phyloP scores from a whole-genome alignment of 495 filamentous ascomycete species.

The Penicillium verhagenii region DNA sequence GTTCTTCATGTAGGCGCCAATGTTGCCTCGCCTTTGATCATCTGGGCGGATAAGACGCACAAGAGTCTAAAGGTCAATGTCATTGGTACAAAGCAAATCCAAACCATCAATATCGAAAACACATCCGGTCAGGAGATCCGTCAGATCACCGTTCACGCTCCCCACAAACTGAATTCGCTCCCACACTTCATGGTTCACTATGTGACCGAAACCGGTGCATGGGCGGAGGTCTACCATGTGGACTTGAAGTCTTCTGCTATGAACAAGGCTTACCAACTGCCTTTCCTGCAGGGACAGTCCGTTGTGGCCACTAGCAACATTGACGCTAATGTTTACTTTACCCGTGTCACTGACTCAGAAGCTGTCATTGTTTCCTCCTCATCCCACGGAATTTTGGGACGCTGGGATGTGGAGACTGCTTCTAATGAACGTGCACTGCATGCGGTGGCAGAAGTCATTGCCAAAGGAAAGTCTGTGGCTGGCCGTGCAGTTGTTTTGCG shows the following conservation, averaged over 20 bases:
- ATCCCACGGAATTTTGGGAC: constrained; percentile 70
- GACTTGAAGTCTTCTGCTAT: constrained; percentile 64
- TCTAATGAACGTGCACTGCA: constrained; percentile 51
- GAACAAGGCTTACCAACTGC: constrained; percentile 72
- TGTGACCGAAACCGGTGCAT: constrained; percentile 65
- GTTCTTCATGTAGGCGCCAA: constrained; percentile 82
- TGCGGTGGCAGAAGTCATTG: constrained; percentile 79
- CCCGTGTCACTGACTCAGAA: constrained; percentile 70
- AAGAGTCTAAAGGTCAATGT: constrained; percentile 76
- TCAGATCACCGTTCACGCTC: constrained; percentile 70
- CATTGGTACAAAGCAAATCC: constrained; percentile 67
- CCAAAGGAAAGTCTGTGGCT: constrained; percentile 63
- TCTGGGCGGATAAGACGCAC: constrained; percentile 71
- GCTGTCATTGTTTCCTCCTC: constrained; percentile 69
- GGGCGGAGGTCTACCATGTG: constrained; percentile 84
- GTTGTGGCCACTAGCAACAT: constrained; percentile 76
- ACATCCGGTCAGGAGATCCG: constrained; percentile 58
- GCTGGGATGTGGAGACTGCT: constrained; percentile 59
- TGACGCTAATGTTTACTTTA: constrained; percentile 85
- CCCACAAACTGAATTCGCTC: constrained; percentile 63
- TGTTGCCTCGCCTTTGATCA: constrained; percentile 76
- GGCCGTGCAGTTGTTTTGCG: constrained; percentile 72
- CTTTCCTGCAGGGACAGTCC: constrained; percentile 63
- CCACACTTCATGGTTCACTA: constrained; percentile 86
- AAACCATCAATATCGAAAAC: constrained; percentile 49